Evolutionary conservation across 2,329 filamentous ascomycete species (phyloP), one percentile per base, ranked within the genome.

Genomic region (Dryadomyces quercus-mongolicae): DNA sequence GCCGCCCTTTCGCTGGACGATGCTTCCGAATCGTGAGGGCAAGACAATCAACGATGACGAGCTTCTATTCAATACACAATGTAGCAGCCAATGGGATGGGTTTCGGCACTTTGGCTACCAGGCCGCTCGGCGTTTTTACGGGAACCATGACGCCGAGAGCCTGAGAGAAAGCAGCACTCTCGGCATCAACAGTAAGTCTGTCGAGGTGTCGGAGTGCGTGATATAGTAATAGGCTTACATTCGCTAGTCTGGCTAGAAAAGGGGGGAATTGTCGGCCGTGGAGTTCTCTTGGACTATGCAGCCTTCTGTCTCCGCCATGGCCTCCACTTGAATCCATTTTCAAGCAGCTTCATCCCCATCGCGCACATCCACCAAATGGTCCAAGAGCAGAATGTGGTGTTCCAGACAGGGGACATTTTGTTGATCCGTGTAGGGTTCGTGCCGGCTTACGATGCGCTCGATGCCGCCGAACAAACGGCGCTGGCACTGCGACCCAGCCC

Each of bases 81-180:
- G 67, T 54, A 68, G 70, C 15, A 72, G 70, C 5, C 73, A 75
- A 55, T 75, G 73, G 72, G 73, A 75, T 63, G 72, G 73, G 1
- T 70, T 74, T 49, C 65, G 72, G 53, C 75, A 77, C 25, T 59
- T 49, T 51, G 54, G 68, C 9, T 72, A 74, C 36, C 70, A 73
- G 49, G 64, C 64, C 8, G 64, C 67, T 3, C 66, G 64, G 36
- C 55, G 60, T n/a, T 75, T 67, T 55, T 76, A 71, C 56, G 72
- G 71, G 20, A 70, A 68, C 0, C 63, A 65, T 36, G 67, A 64
- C 2, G 66, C 70, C 54, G 59, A 65, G 2, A 70, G 73, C 0
- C 57, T 75, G 3, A 62, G 70, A 42, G 58, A 49, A 6, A 62
- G 61, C 1, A 60, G 63, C 2, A 63, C 69, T 3, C 68, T 74